Conservation (phyloP, 2,329 filamentous ascomycete genomes). For the Diaporthe ilicicola region DNA sequence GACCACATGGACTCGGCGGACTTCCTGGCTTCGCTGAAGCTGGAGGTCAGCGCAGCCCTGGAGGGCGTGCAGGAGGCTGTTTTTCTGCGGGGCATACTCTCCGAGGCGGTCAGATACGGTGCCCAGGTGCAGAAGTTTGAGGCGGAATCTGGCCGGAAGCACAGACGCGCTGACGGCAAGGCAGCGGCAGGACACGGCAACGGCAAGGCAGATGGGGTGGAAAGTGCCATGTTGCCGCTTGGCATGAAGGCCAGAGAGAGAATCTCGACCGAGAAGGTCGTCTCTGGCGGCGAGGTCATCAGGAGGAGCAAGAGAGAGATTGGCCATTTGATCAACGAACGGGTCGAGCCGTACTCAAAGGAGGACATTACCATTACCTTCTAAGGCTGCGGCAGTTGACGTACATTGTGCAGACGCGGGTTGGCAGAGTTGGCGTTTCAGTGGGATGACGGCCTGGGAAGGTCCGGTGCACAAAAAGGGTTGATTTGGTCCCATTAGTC, state of each 20-base stretch:
- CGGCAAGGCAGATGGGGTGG: conserved; percentile 40
- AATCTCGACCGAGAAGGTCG: conserved; percentile 65
- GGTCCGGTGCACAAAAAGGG: conserved; percentile 1
- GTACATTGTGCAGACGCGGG: conserved; percentile 5
- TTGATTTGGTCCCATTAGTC: neutral
- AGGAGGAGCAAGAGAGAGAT: conserved; percentile 76
- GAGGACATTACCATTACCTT: conserved; percentile 78
- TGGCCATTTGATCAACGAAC: conserved; percentile 79
- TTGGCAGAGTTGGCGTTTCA: neutral
- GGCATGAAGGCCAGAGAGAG: conserved; percentile 70
- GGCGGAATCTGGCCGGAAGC: conserved; percentile 35
- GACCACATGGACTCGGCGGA: conserved; percentile 66
- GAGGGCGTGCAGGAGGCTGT: conserved; percentile 76
- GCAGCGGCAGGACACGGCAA: conserved; percentile 25
- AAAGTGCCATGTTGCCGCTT: conserved; percentile 69
- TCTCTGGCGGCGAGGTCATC: conserved; percentile 74
- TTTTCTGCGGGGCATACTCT: conserved; percentile 69
- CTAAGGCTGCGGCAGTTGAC: conserved; percentile 49
- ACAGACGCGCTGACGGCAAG: conserved; percentile 12
- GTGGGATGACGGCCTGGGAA: neutral
- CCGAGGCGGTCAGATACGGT: conserved; percentile 72
- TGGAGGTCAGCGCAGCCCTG: conserved; percentile 75
- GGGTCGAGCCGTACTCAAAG: conserved; percentile 83
- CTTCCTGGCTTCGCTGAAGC: conserved; percentile 70
- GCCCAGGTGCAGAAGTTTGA: conserved; percentile 45